Base-by-base conservation (phyloP, 2,329 filamentous ascomycete genomes). In the Stagonosporopsis rhizophila region DNA sequence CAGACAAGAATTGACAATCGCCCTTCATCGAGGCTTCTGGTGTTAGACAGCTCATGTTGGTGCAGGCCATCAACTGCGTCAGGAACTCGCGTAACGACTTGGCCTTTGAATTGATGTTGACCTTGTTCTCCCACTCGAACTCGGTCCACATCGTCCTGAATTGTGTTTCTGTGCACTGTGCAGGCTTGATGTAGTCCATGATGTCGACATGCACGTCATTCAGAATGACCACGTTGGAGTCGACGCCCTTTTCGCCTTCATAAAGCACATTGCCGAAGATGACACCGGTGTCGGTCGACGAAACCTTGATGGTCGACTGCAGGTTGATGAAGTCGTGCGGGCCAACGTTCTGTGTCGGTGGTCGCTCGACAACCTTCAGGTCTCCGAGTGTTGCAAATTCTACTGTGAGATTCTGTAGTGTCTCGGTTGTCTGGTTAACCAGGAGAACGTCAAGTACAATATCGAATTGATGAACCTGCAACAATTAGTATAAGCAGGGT, bases 141-240 rank as follows among this genome's bases (percentile, higher is more conserved):
- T 99, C 95, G 34, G 95, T 99, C 95, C 95, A 99, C 95, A 99
- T 99, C n/a, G 92, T 96, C 58, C 95, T 87, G 88, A 99, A 99
- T 72, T 98, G 92, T 11, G 94, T 97, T 82, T 99, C 95, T 4
- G 92, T 95, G 83, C 95, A 99, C 15, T 92, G 89, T 6, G 94
- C 94, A 1, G 95, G 95, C 75, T 98, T 94, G 71, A 99, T 99
- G 80, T 99, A 99, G 79, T 99, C 95, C 95, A 99, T 99, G 64
- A 99, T 97, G 73, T 99, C 95, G 54, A 98, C 94, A 72, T 99
- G 95, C 27, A 99, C 87, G 75, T 99, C 95, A 74, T 98, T 98
- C 50, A 99, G 85, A 66, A 99, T 99, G 52, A 99, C 95, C 8
- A 99, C 95, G 65, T 96, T 96, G 51, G 91, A 96, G 75, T 76